These are phyloP conservation scores for Pleurotus tuoliensis DNA, from an alignment of 768 basidiomycete species.

Conservation along the genomic window DNA sequence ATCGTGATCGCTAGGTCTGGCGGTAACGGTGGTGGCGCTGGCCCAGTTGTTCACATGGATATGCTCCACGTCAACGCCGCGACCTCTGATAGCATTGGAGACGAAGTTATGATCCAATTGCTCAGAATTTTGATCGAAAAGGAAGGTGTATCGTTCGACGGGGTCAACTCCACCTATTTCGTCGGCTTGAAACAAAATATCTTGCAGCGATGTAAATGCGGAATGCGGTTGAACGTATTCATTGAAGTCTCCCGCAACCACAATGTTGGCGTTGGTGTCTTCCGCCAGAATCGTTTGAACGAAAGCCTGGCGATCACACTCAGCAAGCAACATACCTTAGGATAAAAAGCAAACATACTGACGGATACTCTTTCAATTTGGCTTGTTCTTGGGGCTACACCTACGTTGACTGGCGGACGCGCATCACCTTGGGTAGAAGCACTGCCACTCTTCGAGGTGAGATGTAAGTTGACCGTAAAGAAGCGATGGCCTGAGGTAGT, in stretches of 20 bases:
- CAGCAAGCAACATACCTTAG: neutral
- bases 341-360: slow-evolving; percentile 16
- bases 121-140: slow-evolving; percentile 55
- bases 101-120: slow-evolving; percentile 60
- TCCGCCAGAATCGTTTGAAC: slow-evolving; percentile 37
- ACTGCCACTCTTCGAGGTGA: slow-evolving; percentile 55
- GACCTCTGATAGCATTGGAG: slow-evolving; percentile 36
- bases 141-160: slow-evolving; percentile 58
- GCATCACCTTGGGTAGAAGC: slow-evolving; percentile 52
- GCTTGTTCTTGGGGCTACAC: slow-evolving; percentile 39
- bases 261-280: slow-evolving; percentile 42
- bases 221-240: slow-evolving; percentile 53
- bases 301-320: slow-evolving; percentile 35
- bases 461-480: slow-evolving; percentile 59
- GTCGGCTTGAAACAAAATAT: slow-evolving; percentile 45
- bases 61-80: slow-evolving; percentile 48
- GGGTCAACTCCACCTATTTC: slow-evolving; percentile 41
- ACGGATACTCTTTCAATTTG: slow-evolving; percentile 53
- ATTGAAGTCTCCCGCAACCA: slow-evolving; percentile 61
- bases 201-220: slow-evolving; percentile 40
- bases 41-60: slow-evolving; percentile 63
- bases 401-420: slow-evolving; percentile 54
- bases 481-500: slow-evolving; percentile 39
- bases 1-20: slow-evolving; percentile 56
- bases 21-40: slow-evolving; percentile 23